phyloP scores from a whole-genome alignment of 495 filamentous ascomycete species.

The Aspergillus ellipticus region DNA sequence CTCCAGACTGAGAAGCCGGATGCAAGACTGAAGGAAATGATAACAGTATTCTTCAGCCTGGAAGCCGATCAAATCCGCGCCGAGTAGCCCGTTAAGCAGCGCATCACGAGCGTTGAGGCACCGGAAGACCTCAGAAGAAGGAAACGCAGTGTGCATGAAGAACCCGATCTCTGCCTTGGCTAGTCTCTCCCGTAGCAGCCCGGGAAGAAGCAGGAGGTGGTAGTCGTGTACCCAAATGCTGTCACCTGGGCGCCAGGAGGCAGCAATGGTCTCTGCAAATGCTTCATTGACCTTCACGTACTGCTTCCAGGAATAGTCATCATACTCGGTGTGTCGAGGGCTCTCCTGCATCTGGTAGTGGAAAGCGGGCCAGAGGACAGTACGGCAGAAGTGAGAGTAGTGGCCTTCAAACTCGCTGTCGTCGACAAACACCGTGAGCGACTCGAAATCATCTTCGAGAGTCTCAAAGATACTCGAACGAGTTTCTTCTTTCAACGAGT shows the following conservation, averaged over 20 bases:
- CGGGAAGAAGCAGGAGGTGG: conserved; percentile 80
- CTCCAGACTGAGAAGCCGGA: conserved; percentile 78
- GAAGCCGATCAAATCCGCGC: conserved; percentile 86
- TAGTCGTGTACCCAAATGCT: conserved; percentile 94
- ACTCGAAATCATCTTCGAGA: conserved; percentile 73
- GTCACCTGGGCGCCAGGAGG: conserved; percentile 87
- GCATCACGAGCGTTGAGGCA: conserved; percentile 80
- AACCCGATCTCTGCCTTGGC: conserved; percentile 92
- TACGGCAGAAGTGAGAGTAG: conserved; percentile 90
- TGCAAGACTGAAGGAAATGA: conserved; percentile 92
- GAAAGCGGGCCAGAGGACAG: conserved; percentile 86
- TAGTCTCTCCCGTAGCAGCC: conserved; percentile 78
- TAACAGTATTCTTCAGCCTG: conserved; percentile 89
- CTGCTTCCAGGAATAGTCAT: conserved; percentile 92
- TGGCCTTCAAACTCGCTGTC: conserved; percentile 90
- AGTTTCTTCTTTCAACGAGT: conserved; percentile 65
- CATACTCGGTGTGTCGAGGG: conserved; percentile 94
- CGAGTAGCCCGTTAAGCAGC: conserved; percentile 84
- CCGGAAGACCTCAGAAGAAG: conserved; percentile 93
- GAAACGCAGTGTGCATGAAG: conserved; percentile 92
- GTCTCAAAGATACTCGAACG: conserved; percentile 75
- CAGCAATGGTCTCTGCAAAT: conserved; percentile 83
- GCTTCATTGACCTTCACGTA: conserved; percentile 87
- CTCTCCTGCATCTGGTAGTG: conserved; percentile 96
- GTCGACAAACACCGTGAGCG: conserved; percentile 73